Percentiles rank a stretch among this genome's conserved stretches.
phyloP scores from a whole-genome alignment of 441 rosid genomes.

The Erysimum cheiri region DNA sequence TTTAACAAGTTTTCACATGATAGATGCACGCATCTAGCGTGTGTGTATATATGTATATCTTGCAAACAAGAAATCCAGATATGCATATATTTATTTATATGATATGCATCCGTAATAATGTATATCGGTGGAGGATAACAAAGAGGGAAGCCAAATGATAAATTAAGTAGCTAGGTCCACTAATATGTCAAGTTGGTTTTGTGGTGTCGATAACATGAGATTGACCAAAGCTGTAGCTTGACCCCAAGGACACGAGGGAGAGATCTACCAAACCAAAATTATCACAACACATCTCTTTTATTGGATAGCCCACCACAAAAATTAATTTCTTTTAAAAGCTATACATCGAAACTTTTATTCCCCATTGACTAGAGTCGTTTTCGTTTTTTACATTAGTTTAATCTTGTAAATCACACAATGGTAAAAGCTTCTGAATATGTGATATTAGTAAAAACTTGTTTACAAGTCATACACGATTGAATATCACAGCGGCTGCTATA shows the following conservation, averaged over 20 bases:
- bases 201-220: slow-evolving; percentile 33
- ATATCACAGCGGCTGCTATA: slow-evolving; percentile 25
- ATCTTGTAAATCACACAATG: neutral
- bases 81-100: neutral
- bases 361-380: slow-evolving; percentile 30
- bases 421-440: no score
- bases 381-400: slow-evolving; percentile 1
- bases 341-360: slow-evolving; percentile 4
- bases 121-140: slow-evolving; percentile 16
- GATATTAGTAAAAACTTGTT: neutral
- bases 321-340: neutral
- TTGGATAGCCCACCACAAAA: slow-evolving; percentile 6
- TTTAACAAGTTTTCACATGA: neutral
- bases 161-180: slow-evolving; percentile 35
- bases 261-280: slow-evolving; percentile 15
- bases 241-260: slow-evolving; percentile 41
- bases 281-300: slow-evolving; percentile 20
- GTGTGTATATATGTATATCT: neutral
- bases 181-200: slow-evolving; percentile 29
- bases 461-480: slow-evolving; percentile 11
- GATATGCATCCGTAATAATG: neutral
- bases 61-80: neutral
- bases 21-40: neutral
- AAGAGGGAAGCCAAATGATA: slow-evolving; percentile 32
- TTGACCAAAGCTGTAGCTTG: slow-evolving; percentile 38